Evolutionary conservation across 805 yeast species (phyloP).

Genomic region (Pichia scutulata): DNA sequence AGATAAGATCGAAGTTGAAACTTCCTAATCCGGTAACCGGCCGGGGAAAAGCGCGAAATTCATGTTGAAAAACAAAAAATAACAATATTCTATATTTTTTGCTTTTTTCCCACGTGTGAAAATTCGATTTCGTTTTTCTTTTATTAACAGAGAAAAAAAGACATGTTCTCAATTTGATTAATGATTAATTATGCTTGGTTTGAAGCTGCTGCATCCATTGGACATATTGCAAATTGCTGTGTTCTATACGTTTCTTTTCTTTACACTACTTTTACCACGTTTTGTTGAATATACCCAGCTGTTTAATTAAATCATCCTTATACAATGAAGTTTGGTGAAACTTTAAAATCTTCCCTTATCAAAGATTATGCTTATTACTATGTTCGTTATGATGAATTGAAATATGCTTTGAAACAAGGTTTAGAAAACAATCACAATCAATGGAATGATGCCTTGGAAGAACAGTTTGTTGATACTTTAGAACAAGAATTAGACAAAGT

Average conservation of each 20-base stretch:
- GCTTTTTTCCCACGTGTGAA: not conserved
- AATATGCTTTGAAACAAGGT: constrained; percentile 68
- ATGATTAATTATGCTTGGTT: too few species aligned
- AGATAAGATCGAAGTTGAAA: not conserved
- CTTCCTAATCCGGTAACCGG: not conserved
- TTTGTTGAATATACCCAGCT: not conserved
- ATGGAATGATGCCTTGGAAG: constrained; percentile 80
- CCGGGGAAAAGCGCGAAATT: too few species aligned
- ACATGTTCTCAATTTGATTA: not conserved
- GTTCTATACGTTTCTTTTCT: not conserved
- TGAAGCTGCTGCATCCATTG: not conserved
- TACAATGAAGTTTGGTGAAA: constrained; percentile 92
- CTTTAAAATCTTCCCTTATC: constrained; percentile 78
- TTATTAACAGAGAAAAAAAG: not conserved
- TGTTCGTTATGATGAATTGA: constrained; percentile 84
- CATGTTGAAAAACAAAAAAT: too few species aligned
- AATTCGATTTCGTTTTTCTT: not conserved
- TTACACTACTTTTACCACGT: too few species aligned
- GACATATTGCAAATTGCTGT: not conserved
- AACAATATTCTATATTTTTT: too few species aligned
- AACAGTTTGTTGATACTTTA: constrained; percentile 62
- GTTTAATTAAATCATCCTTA: not conserved
- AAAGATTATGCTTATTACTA: constrained; percentile 88
- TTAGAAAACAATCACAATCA: constrained; percentile 43
- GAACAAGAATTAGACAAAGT: constrained; percentile 90